Base-by-base conservation (phyloP, 306 rosid species). In the Dryas alaskensis region DNA sequence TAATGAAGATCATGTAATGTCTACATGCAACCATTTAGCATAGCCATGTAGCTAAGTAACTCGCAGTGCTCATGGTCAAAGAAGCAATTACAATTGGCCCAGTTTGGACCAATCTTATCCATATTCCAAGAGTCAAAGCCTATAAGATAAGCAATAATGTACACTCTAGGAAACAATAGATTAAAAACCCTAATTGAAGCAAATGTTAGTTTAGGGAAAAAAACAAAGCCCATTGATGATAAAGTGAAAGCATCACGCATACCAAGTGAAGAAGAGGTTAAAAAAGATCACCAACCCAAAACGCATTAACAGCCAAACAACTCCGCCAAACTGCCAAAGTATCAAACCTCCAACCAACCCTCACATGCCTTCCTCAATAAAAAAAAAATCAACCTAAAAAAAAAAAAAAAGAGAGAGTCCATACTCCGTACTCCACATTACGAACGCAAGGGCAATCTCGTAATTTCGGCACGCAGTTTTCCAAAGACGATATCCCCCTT, bases 321-420 rank as follows among this genome's bases (percentile, higher is more conserved):
- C 45, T 10, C 42, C 39, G 60, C 64, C 42, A 37, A 43, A 67
- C 16, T 22, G 22, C 22, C 22, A 31, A 31, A 39, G 40, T 25
- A 45, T 58, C 81, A 71, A 71, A 63, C 42, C 64, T 65, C 31
- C 62, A 58, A 70, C 31, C 39, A 50, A 52, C 71, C 69, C 46
- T 74, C 85, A 73, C 80, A 68, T 77, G 82, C 58, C 7, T 31
- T 27, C 49, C 1, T 13, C 25, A 14, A 6, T 45, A 51, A 37
- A 46, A 59, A 7, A 51, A 10, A 62, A 5, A 16, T 2, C 0
- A n/a, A 25, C 22, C 60, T 0, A 22, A 10, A 48, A 48, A 67
- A 6, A n/a, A n/a, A n/a, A n/a, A 11, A 55, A 0, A 4, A 31
- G 37, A 31, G 37, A 31, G 3, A 31, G 37, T 31, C 37, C 37